Base-by-base conservation (phyloP, 2,329 filamentous ascomycete genomes). In the Colletotrichum brevisporum region DNA sequence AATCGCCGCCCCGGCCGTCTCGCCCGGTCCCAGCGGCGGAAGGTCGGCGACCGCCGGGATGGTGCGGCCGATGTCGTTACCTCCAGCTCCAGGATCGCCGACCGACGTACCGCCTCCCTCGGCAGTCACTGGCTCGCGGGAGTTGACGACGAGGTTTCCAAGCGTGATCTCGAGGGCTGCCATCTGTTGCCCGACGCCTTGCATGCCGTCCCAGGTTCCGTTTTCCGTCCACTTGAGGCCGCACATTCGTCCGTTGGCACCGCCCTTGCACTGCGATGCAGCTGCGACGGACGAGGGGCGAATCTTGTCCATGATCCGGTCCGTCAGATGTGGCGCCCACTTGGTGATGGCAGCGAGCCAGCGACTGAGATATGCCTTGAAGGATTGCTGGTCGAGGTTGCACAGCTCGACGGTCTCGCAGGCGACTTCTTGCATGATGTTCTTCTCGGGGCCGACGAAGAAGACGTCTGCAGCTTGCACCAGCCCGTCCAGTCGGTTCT, bases 141-240 rank as follows among this genome's bases (percentile, higher is more conserved):
- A 55, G 1, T 79, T 76, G 43, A 82, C 73, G 57, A 91, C 86
- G 76, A 91, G 83, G 73, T 88, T 90, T 45, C 86, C 85, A 53
- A 92, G 84, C 6, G 91, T 85, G 10, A 91, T 83, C 74, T 92
- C 89, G 76, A 93, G 81, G 2, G 88, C 90, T 1, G 88, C 85
- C 91, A 93, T 93, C 78, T 92, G 90, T 77, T 92, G 90, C 5
- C 91, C 91, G 2, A 92, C 86, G 6, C 90, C 91, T 6, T 83
- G 85, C 2, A 82, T 83, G 26, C 88, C 87, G 75, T 92, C 89
- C 78, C 86, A 92, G 9, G 78, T 77, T 1, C 78, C 81, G 64
- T 83, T 80, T 61, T 85, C 82, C 53, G 84, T 85, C 89, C 90
- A 92, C 68, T 85, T 85, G 61, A 89, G 78, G 9, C 89, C 88